A percentile compares a stretch with the other conserved stretches of the same genome.
phyloP scores from a whole-genome alignment of 2,329 filamentous ascomycete genomes.

The Zymoseptoria crescenta region DNA sequence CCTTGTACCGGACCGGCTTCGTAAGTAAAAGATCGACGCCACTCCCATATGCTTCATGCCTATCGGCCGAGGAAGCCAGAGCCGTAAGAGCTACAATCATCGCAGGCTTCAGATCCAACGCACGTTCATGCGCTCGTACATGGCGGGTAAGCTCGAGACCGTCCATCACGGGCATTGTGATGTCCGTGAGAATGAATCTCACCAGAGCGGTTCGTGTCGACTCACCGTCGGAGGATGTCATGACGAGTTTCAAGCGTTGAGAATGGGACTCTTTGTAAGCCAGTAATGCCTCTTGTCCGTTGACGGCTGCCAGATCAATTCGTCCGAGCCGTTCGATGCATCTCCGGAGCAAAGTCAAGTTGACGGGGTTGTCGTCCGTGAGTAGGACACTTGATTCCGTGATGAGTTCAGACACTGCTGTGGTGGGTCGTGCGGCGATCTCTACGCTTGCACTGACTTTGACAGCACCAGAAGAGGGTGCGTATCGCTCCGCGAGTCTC shows the following conservation, averaged over 20 bases:
- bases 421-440: not conserved
- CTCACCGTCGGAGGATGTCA: not conserved
- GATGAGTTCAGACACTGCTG: not conserved
- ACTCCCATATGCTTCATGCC: conserved; percentile 21
- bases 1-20: conserved; percentile 18
- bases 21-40: conserved; percentile 27
- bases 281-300: conserved; percentile 42
- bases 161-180: conserved; percentile 32
- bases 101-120: conserved; percentile 9
- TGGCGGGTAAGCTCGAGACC: conserved; percentile 24
- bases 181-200: conserved; percentile 42
- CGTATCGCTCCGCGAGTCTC: not conserved
- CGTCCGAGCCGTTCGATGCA: conserved; percentile 28
- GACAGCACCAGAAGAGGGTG: not conserved
- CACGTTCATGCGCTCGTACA: conserved; percentile 24
- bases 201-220: not conserved
- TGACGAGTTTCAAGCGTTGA: not conserved
- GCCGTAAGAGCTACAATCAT: conserved; percentile 26
- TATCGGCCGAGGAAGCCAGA: conserved; percentile 17
- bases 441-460: not conserved
- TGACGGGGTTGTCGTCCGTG: conserved; percentile 30
- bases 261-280: conserved; percentile 1
- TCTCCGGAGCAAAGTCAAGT: conserved; percentile 23
- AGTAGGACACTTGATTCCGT: conserved; percentile 16
- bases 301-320: conserved; percentile 34